phyloP scores from a whole-genome alignment of 2,329 filamentous ascomycete genomes.

The Ophiocordyceps sinensis region DNA sequence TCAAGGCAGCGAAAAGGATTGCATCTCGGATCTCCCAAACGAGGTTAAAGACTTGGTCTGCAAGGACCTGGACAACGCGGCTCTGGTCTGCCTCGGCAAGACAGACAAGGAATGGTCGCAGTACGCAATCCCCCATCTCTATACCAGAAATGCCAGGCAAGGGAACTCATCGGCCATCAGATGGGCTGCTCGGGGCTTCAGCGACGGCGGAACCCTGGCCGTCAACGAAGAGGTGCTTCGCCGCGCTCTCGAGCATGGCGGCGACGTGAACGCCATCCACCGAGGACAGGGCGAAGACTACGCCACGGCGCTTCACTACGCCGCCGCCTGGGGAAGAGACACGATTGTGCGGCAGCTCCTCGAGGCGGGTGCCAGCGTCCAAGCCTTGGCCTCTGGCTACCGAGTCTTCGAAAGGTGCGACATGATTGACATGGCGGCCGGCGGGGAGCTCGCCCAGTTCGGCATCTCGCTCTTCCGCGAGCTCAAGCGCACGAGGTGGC shows the following conservation, averaged over 20 bases:
- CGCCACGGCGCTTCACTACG: background rate
- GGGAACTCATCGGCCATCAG: background rate
- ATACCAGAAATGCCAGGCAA: no score
- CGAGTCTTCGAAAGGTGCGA: no score
- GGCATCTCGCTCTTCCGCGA: background rate
- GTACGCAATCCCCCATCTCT: no score
- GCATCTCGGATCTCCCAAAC: no score
- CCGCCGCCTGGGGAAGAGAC: background rate
- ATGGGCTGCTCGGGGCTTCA: background rate
- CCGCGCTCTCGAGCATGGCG: background rate
- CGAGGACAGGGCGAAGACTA: background rate
- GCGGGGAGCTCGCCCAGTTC: no score
- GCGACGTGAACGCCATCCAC: background rate
- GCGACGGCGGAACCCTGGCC: no score
- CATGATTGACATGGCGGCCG: no score
- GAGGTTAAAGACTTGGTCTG: no score
- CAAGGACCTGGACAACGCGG: no score
- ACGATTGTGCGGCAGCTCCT: background rate
- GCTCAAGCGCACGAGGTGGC: background rate
- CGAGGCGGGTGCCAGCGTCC: background rate
- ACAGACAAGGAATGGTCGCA: no score
- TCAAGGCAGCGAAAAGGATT: no score
- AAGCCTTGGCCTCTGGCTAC: background rate
- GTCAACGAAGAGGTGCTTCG: background rate
- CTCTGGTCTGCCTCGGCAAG: no score